Base-by-base conservation (phyloP, 331 rosid genomes). In the Rosa hybrid region DNA sequence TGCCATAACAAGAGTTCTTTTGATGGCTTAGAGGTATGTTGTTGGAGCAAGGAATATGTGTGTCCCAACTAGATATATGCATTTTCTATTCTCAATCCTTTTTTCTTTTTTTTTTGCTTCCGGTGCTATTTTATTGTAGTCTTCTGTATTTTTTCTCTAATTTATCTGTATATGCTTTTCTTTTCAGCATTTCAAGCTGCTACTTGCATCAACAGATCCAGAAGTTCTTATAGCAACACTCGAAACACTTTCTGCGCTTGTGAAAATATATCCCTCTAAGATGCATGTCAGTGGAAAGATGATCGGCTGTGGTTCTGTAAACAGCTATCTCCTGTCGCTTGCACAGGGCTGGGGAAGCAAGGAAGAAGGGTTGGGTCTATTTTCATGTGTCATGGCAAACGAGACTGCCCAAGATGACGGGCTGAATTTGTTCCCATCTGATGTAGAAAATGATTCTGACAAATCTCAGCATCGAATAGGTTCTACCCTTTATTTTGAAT, bases 311-410 rank as follows among this genome's bases (percentile, higher is more conserved):
- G 98, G 95, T 80, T 88, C 92, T 41, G 97, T 96, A 76, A 96
- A 96, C 76, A 88, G 97, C 82, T 87, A 84, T 90, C 99, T 96
- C 59, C 85, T 96, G 77, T 96, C 98, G 84, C 88, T 96, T 42
- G 98, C 98, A 60, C 99, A 96, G 72, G 99, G 97, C 48, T 96
- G 99, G 99, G 99, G 99, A 86, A 93, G 94, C 94, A 96, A 96
- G 88, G 99, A 93, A 83, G 99, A 96, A 87, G 98, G 98, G 56
- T 83, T 96, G 90, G 99, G 99, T 76, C 84, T 96, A 83, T 93
- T 84, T 87, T 90, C 98, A 54, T 96, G 98, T 85, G 90, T 95
- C 39, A 85, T 93, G 89, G 92, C 91, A 77, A 93, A 90, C 50
- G 99, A 95, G 83, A 88, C 87, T 78, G 85, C 86, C 63, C 93